A percentile compares a stretch with the other conserved stretches of the same genome.
Evolutionary conservation across 164 flowering plant species (phyloP).

Genomic region (Santalum album): DNA sequence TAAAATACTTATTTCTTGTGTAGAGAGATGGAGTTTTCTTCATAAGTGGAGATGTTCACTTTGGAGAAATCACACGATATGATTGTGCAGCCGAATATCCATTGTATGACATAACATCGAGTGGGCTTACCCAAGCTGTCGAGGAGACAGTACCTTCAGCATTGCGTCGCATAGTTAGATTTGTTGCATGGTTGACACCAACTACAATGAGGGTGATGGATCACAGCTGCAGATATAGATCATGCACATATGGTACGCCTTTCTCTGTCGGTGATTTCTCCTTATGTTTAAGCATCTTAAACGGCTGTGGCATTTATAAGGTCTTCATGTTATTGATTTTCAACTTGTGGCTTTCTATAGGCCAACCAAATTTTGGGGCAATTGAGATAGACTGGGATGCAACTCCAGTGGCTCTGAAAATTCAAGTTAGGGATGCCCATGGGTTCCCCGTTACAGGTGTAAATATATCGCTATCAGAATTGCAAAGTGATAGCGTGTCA

Average conservation of each 20-base stretch:
- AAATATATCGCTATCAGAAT: slow-evolving; percentile 30
- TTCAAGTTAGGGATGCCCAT: slow-evolving; percentile 47
- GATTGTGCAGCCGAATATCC: slow-evolving; percentile 66
- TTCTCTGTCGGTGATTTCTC: neutral
- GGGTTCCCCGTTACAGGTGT: slow-evolving; percentile 39
- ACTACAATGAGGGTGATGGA: slow-evolving; percentile 52
- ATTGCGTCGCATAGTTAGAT: slow-evolving; percentile 40
- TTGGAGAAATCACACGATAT: slow-evolving; percentile 60
- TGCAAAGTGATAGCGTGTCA: slow-evolving; percentile 18
- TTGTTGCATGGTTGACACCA: slow-evolving; percentile 52
- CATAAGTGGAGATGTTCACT: slow-evolving; percentile 86
- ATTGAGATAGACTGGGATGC: slow-evolving; percentile 63
- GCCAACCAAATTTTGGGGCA: slow-evolving; percentile 64
- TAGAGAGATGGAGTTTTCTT: slow-evolving; percentile 68
- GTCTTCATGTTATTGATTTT: slow-evolving; percentile 2
- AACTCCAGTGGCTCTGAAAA: slow-evolving; percentile 39
- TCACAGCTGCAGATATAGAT: slow-evolving; percentile 43
- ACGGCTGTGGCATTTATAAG: neutral
- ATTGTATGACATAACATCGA: slow-evolving; percentile 62
- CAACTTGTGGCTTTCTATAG: slow-evolving; percentile 22
- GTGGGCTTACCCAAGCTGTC: slow-evolving; percentile 74
- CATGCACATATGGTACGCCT: slow-evolving; percentile 59
- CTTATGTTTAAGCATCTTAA: neutral
- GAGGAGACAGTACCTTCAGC: slow-evolving; percentile 46
- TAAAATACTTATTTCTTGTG: slow-evolving; percentile 2